phyloP scores from a whole-genome alignment of 1,139 yeast species.

The Hansenula anomala region DNA sequence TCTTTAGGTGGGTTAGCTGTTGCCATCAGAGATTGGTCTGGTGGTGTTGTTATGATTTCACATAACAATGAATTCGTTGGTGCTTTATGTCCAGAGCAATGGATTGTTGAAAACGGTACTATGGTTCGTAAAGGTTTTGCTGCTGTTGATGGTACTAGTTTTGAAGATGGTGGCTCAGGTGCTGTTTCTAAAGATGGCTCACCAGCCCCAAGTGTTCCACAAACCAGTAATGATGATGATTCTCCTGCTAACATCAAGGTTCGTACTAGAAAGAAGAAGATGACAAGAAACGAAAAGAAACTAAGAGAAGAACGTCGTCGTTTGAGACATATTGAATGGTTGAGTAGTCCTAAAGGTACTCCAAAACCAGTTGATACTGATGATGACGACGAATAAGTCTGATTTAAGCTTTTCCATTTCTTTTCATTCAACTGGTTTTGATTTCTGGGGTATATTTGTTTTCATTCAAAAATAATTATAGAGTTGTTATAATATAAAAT shows the following conservation, averaged over 20 bases:
- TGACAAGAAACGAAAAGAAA: conserved; percentile 95
- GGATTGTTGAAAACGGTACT: conserved; percentile 93
- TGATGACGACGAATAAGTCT: conserved; percentile 61
- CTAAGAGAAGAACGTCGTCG: conserved; percentile 90
- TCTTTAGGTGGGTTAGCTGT: conserved; percentile 95
- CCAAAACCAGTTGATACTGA: conserved; percentile 93
- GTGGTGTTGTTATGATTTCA: conserved; percentile 98
- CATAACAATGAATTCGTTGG: conserved; percentile 97
- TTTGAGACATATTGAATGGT: conserved; percentile 90
- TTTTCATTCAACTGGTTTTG: too few relatives aligned
- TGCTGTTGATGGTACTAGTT: conserved; percentile 70
- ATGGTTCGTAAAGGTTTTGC: conserved; percentile 80
- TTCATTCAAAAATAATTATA: too few relatives aligned
- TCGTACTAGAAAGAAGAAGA: conserved; percentile 86
- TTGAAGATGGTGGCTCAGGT: conserved; percentile 69
- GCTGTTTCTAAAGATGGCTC: conserved; percentile 31
- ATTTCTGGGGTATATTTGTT: too few relatives aligned
- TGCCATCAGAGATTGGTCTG: conserved; percentile 96
- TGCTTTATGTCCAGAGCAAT: conserved; percentile 96
- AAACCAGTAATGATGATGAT: conserved; percentile 64
- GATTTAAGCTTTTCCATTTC: too few relatives aligned
- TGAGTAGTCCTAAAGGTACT: conserved; percentile 94
- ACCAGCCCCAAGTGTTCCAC: conserved; percentile 38
- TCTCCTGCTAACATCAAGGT: conserved; percentile 96
- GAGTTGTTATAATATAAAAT: too few relatives aligned